A percentile compares a stretch with the other conserved stretches of the same genome.
phyloP scores from a whole-genome alignment of 176 grass and related monocot genomes.

The Hsuehochloa calcarea region DNA sequence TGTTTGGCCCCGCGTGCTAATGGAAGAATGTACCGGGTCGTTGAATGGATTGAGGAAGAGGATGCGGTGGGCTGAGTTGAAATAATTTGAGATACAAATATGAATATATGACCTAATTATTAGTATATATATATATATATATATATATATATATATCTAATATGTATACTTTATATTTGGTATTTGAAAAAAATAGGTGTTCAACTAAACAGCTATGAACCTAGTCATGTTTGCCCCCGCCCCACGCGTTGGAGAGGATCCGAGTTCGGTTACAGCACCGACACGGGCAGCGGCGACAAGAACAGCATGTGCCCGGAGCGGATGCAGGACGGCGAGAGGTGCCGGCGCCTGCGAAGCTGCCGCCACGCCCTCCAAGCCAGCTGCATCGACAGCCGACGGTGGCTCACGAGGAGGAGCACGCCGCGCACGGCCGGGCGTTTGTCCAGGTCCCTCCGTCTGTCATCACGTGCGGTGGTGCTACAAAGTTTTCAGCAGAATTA shows the following conservation, averaged over 20 bases:
- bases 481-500: background rate
- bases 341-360: background rate
- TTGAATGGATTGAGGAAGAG: too few relatives aligned
- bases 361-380: slow-evolving; percentile 18
- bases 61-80: too few relatives aligned
- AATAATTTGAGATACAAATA: too few relatives aligned
- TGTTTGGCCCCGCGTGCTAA: too few relatives aligned
- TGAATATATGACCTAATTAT: too few relatives aligned
- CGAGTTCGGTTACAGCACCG: background rate
- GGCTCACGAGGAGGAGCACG: slow-evolving; percentile 6
- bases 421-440: background rate
- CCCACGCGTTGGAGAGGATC: background rate
- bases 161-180: too few relatives aligned
- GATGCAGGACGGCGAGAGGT: background rate
- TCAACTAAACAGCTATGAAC: too few relatives aligned
- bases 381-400: background rate
- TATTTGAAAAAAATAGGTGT: too few relatives aligned
- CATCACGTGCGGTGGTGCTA: background rate
- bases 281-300: background rate
- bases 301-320: slow-evolving; percentile 3
- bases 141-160: too few relatives aligned
- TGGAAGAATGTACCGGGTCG: too few relatives aligned
- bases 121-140: too few relatives aligned
- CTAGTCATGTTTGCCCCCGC: too few relatives aligned
- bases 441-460: background rate